Evolutionary conservation across 805 yeast genomes (phyloP).

Genomic region (Scheffersomyces coipomensis): DNA sequence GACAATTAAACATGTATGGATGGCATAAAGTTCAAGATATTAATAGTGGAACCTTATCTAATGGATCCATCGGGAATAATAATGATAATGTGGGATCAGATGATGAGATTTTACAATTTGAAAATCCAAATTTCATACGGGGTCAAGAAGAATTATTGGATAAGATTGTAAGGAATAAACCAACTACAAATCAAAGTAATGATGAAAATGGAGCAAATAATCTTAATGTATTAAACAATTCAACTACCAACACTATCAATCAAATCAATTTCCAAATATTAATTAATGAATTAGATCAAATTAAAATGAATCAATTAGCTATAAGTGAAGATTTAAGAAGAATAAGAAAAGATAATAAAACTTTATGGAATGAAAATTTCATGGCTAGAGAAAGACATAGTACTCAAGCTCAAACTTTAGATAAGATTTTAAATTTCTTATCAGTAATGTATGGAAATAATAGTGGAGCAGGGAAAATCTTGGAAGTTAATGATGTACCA

Average conservation of each 20-base stretch:
- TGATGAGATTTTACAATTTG: conserved; percentile 89
- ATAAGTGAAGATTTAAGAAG: conserved; percentile 84
- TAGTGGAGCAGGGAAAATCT: conserved; percentile 51
- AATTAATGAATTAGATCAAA: conserved; percentile 67
- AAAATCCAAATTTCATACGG: conserved; percentile 72
- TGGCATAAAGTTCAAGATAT: conserved; percentile 98
- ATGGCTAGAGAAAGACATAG: conserved; percentile 81
- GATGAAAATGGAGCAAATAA: conserved; percentile 17
- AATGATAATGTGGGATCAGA: conserved; percentile 38
- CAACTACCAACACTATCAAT: conserved; percentile 11
- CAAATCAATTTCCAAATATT: conserved; percentile 49
- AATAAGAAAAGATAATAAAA: conserved; percentile 81
- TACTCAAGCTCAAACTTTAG: conserved; percentile 83
- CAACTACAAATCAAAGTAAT: conserved; percentile 23
- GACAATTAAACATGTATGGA: conserved; percentile 97
- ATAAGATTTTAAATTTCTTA: conserved; percentile 80
- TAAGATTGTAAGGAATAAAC: conserved; percentile 75
- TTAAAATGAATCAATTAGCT: conserved; percentile 74
- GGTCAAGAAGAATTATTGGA: conserved; percentile 85
- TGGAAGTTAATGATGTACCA: conserved; percentile 28
- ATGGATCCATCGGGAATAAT: conserved; percentile 14
- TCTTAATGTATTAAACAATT: no score
- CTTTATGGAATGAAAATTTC: conserved; percentile 88
- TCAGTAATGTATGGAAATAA: conserved; percentile 71
- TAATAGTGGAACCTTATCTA: conserved; percentile 60